Base-by-base conservation (phyloP, 495 filamentous ascomycete species). In the Hamigera avellanea region DNA sequence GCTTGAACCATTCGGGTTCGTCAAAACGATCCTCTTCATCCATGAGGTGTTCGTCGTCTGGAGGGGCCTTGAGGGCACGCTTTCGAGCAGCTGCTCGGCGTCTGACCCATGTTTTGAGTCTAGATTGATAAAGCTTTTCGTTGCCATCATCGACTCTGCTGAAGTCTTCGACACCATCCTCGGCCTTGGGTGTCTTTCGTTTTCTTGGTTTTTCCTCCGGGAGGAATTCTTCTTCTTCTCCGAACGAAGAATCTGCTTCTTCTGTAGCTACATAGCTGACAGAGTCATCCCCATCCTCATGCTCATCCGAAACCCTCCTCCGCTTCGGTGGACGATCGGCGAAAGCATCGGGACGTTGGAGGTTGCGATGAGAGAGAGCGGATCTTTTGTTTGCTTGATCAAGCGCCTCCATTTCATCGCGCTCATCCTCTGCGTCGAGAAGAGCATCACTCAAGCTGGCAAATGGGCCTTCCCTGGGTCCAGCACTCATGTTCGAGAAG, bases 141-240 rank as follows among this genome's bases (percentile, higher is more conserved):
- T 94, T 85, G 0, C 91, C 91, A 56, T 98, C 91, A 52, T 98
- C 91, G 31, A 95, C 67, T 7, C 77, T 75, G 33, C 73, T 74
- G 23, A 93, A 51, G 54, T 88, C 83, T 40, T 86, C 69, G 23
- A 70, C 56, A 17, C 70, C 68, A 13, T 66, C 68, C 14, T 62
- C 61, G 5, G 33, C 35, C 47, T 46, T 69, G 17, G 37, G 37
- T 46, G 62, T 59, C 43, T 67, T 67, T 19, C 56, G 52, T 30
- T 30, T 21, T 16, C 8, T 13, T 53, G 27, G 35, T 26, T 39
- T 37, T 13, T 35, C 40, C 14, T 59, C 54, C 6, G 55, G 44
- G 1, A 50, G 26, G n/a, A 53, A 59, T 33, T 62, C 49, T 14
- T 66, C 54, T 18, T 61, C 57, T 33, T 57, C 60, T 32, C 59